Base-by-base conservation (phyloP, 1,284 basidiomycete genomes). In the Ganoderma lingzhi region DNA sequence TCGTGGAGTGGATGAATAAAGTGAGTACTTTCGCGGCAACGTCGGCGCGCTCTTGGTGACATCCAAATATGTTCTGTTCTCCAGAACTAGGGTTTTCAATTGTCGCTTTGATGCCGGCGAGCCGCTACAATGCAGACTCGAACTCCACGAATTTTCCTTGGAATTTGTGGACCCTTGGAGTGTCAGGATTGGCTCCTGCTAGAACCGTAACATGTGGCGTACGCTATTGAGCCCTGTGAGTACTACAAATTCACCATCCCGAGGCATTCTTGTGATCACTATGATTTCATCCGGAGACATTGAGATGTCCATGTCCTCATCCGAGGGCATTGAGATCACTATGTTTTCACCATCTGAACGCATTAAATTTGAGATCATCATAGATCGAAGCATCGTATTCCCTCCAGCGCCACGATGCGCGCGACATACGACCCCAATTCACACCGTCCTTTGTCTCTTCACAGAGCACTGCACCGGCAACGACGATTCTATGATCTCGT, bases 111-210 rank as follows among this genome's bases (percentile, higher is more conserved):
- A 53, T 53, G 48, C n/a, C 48, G 23, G 12, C 23, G 48, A 28
- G 23, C 12, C 23, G 12, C 48, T 6, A 30, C 48, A 53, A 53
- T 53, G 12, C 48, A 53, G 1, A 28, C 48, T 28, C 23, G 48
- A n/a, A 0, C 1, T 53, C 23, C 23, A 12, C 23, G 23, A 28
- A 0, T 23, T 12, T 53, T 30, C 12, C 28, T 12, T 53, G 23
- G 48, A 53, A 53, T 23, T 14, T 15, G 48, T 53, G 48, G 48
- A 53, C 48, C 48, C 48, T 53, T 53, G 48, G 48, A 28, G 48
- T 28, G 48, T 14, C 23, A 14, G 48, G 23, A 53, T 53, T 53
- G 48, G 48, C 23, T 53, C 9, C 23, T 12, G 23, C 10, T 23
- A 51, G 48, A 28, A 14, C 48, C 10, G 23, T 10, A 28, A 28